Conservation (phyloP, 1,284 basidiomycete genomes). For the Xerocomus amazonicus region DNA sequence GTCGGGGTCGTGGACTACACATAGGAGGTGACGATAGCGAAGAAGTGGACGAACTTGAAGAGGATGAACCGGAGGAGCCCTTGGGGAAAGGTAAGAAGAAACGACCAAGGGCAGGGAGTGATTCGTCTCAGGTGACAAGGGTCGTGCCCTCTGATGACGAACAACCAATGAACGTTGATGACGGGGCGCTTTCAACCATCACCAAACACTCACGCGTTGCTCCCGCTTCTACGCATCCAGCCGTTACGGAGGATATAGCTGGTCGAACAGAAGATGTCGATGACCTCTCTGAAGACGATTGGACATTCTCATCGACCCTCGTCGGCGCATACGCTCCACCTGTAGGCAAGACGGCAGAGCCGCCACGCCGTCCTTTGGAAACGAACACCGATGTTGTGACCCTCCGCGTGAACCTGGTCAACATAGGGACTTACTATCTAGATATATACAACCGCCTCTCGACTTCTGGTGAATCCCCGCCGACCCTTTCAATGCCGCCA, state of each 20-base stretch:
- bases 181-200: not conserved
- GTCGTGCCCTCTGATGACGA: slow-evolving; percentile 28
- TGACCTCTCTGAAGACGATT: slow-evolving; percentile 30
- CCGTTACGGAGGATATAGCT: not conserved
- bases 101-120: slow-evolving; percentile 14
- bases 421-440: slow-evolving; percentile 32
- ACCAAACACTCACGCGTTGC: slow-evolving; percentile 2
- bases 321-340: slow-evolving; percentile 22
- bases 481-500: slow-evolving; percentile 6
- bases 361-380: slow-evolving; percentile 1
- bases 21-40: slow-evolving; percentile 8
- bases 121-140: slow-evolving; percentile 24
- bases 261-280: slow-evolving; percentile 14
- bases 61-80: not conserved
- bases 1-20: slow-evolving; percentile 5
- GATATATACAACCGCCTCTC: slow-evolving; percentile 18
- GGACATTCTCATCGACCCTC: slow-evolving; percentile 27
- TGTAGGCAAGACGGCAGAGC: slow-evolving; percentile 14
- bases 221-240: not conserved
- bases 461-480: not conserved
- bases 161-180: slow-evolving; percentile 27
- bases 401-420: slow-evolving; percentile 46
- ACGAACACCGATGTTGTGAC: slow-evolving; percentile 25
- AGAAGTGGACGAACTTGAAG: slow-evolving; percentile 22
- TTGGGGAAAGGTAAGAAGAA: not conserved